phyloP scores from a whole-genome alignment of 257 asterid species.

The Thymus mandschuricus region DNA sequence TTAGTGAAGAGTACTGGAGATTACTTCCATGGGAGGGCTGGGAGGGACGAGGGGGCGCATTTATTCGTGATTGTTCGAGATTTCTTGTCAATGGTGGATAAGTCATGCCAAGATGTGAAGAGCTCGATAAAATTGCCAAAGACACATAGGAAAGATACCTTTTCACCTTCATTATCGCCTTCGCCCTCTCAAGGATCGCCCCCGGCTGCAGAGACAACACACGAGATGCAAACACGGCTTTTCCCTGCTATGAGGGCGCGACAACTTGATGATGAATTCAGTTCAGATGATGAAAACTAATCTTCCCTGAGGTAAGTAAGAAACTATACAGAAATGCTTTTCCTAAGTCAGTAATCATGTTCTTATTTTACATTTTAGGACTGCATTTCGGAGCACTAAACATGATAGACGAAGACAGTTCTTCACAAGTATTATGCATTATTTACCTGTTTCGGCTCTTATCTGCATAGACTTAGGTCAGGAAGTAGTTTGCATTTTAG shows the following conservation, averaged over 20 bases:
- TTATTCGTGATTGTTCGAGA: conserved; percentile 75
- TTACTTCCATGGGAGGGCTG: conserved; percentile 80
- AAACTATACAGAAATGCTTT: not conserved
- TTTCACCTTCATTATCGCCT: conserved; percentile 36
- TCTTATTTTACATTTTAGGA: not conserved
- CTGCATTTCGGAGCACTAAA: not conserved
- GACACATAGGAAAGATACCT: conserved; percentile 42
- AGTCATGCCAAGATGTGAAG: conserved; percentile 63
- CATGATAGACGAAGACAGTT: too few relatives aligned
- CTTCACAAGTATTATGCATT: too few relatives aligned
- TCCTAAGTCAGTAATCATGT: not conserved
- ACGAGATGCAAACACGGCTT: conserved; percentile 44
- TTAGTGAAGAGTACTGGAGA: conserved; percentile 82
- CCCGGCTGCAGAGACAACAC: conserved; percentile 39
- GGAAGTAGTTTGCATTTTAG: not conserved
- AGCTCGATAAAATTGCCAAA: conserved; percentile 44
- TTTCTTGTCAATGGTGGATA: conserved; percentile 77
- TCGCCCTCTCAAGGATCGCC: conserved; percentile 57
- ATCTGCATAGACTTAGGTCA: not conserved
- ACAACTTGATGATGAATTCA: conserved; percentile 52
- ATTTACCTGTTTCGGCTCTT: not conserved
- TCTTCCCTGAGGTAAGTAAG: conserved; percentile 20
- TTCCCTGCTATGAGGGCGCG: conserved; percentile 80
- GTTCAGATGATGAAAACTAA: conserved; percentile 72
- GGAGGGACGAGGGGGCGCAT: conserved; percentile 67